Evolutionary conservation across 164 flowering plant species (phyloP).

Genomic region (Buxus sempervirens): DNA sequence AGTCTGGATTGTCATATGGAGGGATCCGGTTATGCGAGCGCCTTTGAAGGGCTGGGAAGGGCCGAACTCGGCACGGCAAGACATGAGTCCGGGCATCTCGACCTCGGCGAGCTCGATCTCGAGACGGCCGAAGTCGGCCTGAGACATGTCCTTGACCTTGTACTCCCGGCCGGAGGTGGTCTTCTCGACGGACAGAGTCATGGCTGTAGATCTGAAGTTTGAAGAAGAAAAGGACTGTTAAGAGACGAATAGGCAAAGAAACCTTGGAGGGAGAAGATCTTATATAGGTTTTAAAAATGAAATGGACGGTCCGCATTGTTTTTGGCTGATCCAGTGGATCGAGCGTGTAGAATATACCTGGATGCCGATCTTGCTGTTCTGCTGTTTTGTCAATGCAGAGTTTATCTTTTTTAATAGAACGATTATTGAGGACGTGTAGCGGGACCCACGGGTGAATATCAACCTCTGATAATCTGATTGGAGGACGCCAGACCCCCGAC

Average conservation of each 20-base stretch:
- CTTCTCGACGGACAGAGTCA: constrained; percentile 23
- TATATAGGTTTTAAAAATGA: not conserved
- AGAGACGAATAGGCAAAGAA: not conserved
- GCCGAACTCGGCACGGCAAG: constrained; percentile 30
- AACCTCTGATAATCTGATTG: no score
- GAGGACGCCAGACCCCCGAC: no score
- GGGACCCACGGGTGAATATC: no score
- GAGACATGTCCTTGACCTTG: constrained; percentile 33
- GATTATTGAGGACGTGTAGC: no score
- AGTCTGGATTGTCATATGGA: constrained; percentile 36
- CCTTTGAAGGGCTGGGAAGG: constrained; percentile 25
- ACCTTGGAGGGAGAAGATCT: not conserved
- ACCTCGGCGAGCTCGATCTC: constrained; percentile 29
- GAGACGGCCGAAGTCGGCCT: constrained; percentile 28
- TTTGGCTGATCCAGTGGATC: no score
- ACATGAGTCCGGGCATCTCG: constrained; percentile 29
- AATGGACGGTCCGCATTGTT: no score
- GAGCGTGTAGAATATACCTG: no score
- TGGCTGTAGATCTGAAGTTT: not conserved
- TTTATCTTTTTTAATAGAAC: no score
- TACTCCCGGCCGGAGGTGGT: constrained; percentile 28
- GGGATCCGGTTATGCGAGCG: constrained; percentile 30
- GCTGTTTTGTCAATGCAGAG: no score
- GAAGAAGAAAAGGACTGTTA: not conserved
- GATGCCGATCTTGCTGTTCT: no score